phyloP scores from a whole-genome alignment of 2,329 filamentous ascomycete species.

The Amauroascus verrucosus region DNA sequence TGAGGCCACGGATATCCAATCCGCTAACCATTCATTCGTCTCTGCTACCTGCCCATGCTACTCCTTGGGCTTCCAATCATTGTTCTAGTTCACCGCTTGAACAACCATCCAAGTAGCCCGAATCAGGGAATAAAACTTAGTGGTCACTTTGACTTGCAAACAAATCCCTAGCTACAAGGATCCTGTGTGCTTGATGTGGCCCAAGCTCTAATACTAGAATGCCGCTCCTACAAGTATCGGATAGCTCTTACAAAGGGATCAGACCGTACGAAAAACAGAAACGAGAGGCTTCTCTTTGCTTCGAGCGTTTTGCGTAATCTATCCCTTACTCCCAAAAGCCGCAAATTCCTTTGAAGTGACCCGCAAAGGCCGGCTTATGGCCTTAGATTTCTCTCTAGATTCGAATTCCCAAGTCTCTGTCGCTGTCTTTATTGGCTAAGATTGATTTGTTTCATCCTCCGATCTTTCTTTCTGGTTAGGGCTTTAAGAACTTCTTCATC shows the following conservation, averaged over 20 bases:
- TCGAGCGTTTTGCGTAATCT: background rate
- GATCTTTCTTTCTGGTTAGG: background rate
- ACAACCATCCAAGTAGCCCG: slow-evolving; percentile 15
- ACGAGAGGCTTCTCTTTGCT: background rate
- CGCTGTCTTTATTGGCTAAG: slow-evolving; percentile 12
- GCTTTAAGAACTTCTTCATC: slow-evolving; percentile 14
- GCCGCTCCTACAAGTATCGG: slow-evolving; percentile 8
- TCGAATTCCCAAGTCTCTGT: slow-evolving; percentile 12
- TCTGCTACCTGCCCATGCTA: slow-evolving; percentile 14
- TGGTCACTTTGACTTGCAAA: slow-evolving; percentile 14
- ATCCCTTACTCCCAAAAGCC: slow-evolving; percentile 15
- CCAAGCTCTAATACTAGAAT: background rate
- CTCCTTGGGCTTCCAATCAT: slow-evolving; percentile 6
- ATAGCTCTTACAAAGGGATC: slow-evolving; percentile 15
- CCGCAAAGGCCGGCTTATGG: slow-evolving; percentile 15
- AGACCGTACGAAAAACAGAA: background rate
- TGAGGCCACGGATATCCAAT: background rate
- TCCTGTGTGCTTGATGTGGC: background rate
- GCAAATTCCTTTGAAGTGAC: slow-evolving; percentile 12
- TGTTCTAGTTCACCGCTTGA: slow-evolving; percentile 16
- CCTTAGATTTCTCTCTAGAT: slow-evolving; percentile 14
- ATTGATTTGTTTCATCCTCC: slow-evolving; percentile 14
- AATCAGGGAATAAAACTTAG: slow-evolving; percentile 12
- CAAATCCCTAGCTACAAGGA: slow-evolving; percentile 14
- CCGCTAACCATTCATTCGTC: background rate